Base-by-base conservation (phyloP, 306 rosid genomes). In the Inga leiocalycina region DNA sequence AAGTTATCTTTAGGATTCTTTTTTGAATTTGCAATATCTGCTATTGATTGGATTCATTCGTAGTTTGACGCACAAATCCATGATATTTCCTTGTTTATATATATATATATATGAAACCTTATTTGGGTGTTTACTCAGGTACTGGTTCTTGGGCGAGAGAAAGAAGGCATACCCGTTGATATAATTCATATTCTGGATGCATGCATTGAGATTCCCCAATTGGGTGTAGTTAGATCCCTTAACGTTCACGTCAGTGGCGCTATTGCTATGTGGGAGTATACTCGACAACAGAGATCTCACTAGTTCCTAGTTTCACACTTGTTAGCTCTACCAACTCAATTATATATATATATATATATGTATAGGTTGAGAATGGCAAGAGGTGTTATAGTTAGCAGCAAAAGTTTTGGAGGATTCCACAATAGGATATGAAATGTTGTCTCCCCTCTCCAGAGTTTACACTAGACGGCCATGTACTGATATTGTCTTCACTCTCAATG, bases 181-280 rank as follows among this genome's bases (percentile, higher is more conserved):
- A 83, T 96, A 74, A 96, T 96, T 66, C 99, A 93, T 86, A 80
- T 91, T 86, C 80, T 96, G 81, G 99, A 96, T 81, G 94, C 91
- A 78, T 96, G 99, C 84, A 66, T 93, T 24, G 98, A 96, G 91
- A 93, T 96, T 78, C 99, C 97, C 64, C 99, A 96, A 77, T 83
- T 92, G 86, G 99, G 99, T 56, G 97, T 96, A 30, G 97, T 96
- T 74, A 91, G 97, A 88, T 96, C 99, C 84, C 98, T 96, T 76
- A 96, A 96, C 49, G 99, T 96, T 80, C 99, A 96, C 74, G 99
- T 93, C 87, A 93, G 99, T 48, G 97, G 98, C 16, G 99, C 99
- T 71, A 93, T 96, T 87, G 99, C 97, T 80, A 88, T 91, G 80
- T 93, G 99, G 99, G 99, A 96, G 81, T 96, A 93, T 81, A 91